phyloP scores from a whole-genome alignment of 2,329 filamentous ascomycete species.

The Colletotrichum sidae region DNA sequence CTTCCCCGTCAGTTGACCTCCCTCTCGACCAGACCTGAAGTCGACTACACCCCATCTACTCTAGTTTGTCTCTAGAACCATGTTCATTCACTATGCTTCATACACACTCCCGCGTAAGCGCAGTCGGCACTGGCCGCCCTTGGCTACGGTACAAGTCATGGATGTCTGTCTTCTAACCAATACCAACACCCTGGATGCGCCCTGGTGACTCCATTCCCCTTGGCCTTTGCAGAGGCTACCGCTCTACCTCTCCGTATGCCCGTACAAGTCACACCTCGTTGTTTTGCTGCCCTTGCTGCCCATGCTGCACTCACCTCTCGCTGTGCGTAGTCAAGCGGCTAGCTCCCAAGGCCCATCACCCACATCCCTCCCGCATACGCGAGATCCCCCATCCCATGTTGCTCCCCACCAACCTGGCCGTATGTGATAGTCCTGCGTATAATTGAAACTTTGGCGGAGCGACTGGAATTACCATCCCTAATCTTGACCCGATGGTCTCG shows the following conservation, averaged over 20 bases:
- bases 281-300: neutral
- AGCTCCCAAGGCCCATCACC: slow-evolving; percentile 13
- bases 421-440: slow-evolving; percentile 34
- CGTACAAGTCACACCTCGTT: neutral
- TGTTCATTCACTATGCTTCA: slow-evolving; percentile 14
- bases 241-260: neutral
- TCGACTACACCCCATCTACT: neutral
- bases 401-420: slow-evolving; percentile 24
- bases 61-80: slow-evolving; percentile 5
- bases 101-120: slow-evolving; percentile 22
- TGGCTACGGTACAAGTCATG: neutral
- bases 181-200: slow-evolving; percentile 9
- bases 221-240: neutral
- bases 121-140: slow-evolving; percentile 27
- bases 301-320: slow-evolving; percentile 7
- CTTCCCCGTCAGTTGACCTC: neutral
- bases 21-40: neutral
- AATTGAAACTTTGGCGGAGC: slow-evolving; percentile 38
- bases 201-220: slow-evolving; percentile 15
- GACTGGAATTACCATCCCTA: slow-evolving; percentile 29
- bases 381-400: slow-evolving; percentile 31
- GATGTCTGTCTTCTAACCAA: neutral
- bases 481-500: slow-evolving; percentile 30
- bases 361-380: slow-evolving; percentile 35
- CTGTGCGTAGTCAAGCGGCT: slow-evolving; percentile 7